These are phyloP conservation scores for Limonium bicolor DNA, from an alignment of 148 eudicot genomes.

Conservation along the genomic window DNA sequence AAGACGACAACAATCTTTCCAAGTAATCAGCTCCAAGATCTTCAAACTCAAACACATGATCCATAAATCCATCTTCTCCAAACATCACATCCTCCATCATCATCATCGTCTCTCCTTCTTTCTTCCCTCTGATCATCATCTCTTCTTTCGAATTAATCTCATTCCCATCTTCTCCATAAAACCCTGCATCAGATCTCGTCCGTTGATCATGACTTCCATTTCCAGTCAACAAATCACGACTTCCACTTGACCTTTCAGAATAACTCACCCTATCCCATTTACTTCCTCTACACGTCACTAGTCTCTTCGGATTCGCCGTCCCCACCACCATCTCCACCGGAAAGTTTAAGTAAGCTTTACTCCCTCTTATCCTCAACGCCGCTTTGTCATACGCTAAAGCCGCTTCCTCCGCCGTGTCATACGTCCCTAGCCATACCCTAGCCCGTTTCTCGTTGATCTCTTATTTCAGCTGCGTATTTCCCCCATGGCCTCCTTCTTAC, in stretches of 20 bases:
- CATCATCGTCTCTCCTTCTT: constrained; percentile 8
- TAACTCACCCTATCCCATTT: not conserved
- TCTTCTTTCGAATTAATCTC: not conserved
- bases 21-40: constrained; percentile 57
- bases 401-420: constrained; percentile 65
- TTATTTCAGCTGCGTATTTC: constrained; percentile 68
- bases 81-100: constrained; percentile 4
- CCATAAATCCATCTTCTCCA: constrained; percentile 8
- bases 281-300: not conserved
- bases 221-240: too few species aligned
- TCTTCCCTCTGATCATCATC: constrained; percentile 18
- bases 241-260: not conserved
- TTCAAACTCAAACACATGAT: constrained; percentile 43
- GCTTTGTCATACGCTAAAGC: constrained; percentile 89
- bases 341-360: constrained; percentile 52
- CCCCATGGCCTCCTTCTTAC: constrained; percentile 90
- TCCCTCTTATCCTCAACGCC: constrained; percentile 60
- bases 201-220: too few species aligned
- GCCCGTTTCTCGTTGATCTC: constrained; percentile 72
- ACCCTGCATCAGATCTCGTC: not conserved
- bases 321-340: constrained; percentile 14
- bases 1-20: constrained; percentile 36
- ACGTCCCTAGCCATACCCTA: constrained; percentile 77
- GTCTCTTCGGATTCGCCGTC: not conserved
- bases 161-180: not conserved